Evolutionary conservation across 176 grass and related monocot genomes (phyloP).

Genomic region (Oryza officinalis): DNA sequence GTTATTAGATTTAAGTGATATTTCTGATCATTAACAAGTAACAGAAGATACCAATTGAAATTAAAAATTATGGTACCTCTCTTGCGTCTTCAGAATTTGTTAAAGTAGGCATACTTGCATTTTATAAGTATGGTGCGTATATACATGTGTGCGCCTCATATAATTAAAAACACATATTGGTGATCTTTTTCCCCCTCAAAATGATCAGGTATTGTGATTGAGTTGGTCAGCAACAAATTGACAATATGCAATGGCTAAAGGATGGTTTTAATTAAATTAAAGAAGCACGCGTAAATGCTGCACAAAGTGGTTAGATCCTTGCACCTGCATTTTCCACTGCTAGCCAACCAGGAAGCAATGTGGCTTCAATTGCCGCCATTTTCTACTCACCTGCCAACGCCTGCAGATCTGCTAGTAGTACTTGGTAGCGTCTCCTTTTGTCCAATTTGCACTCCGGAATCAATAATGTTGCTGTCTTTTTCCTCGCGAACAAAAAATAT

Average conservation of each 20-base stretch:
- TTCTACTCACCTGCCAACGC: slow-evolving; percentile 3
- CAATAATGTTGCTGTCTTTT: neutral
- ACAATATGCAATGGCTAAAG: neutral
- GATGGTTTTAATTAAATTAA: neutral
- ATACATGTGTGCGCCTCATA: too few relatives aligned
- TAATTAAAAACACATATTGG: too few relatives aligned
- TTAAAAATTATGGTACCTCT: too few relatives aligned
- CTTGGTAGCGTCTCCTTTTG: neutral
- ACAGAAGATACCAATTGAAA: too few relatives aligned
- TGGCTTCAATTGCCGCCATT: slow-evolving; percentile 31
- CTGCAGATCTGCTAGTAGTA: neutral
- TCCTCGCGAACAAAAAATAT: too few relatives aligned
- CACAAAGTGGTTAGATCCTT: slow-evolving; percentile 13
- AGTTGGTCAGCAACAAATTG: neutral
- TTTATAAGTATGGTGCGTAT: too few relatives aligned
- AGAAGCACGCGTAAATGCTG: slow-evolving; percentile 3
- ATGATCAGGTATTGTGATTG: neutral
- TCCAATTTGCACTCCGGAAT: neutral
- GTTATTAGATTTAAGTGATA: too few relatives aligned
- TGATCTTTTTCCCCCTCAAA: too few relatives aligned
- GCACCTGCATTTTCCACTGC: slow-evolving; percentile 8
- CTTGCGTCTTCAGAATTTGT: too few relatives aligned
- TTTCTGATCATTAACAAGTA: too few relatives aligned
- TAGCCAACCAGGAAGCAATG: neutral
- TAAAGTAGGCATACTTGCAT: too few relatives aligned